Base-by-base conservation (phyloP, 768 basidiomycete genomes). In the Russula sp. region DNA sequence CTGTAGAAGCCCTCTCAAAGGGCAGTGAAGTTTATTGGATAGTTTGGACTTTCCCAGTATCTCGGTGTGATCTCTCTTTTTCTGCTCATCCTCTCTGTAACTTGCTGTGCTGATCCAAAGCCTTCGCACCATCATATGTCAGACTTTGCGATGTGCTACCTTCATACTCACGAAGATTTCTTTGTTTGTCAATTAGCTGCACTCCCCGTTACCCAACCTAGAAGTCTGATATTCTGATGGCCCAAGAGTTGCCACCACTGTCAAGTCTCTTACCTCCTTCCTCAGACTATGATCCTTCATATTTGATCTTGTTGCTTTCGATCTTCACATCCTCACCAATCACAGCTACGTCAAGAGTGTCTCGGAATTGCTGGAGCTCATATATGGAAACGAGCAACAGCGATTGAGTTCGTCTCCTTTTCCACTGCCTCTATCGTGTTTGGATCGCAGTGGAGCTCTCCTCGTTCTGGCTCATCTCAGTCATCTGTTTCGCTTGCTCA, bases 151-250 rank as follows among this genome's bases (percentile, higher is more conserved):
- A 87, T 90, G 75, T 84, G 92, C 0, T 97, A 96, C 71, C 80
- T 97, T 39, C 86, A 91, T 40, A 91, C 90, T 2, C 80, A 87
- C 11, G 90, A 96, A 72, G 87, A 94, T 70, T 98, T 94, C 76
- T 94, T 94, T 70, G 84, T 84, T 3, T 82, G 89, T 2, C 94
- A 97, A 70, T 80, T 96, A n/a, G 81, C 85, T 6, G 83, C 79
- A 13, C 79, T 95, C 34, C 7, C 61, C 76, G 40, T 80, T 82
- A 5, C 80, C 84, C 0, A 77, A 77, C 51, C 79, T 88, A 32
- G 82, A 86, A 54, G 81, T 90, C 10, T 71, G 82, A 39, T 94
- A 91, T 70, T 76, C 74, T 32, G 91, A 95, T 67, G 89, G 89
- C 5, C 80, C 84, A n/a, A 80, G 86, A 27, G 77, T 89, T 11